Evolutionary conservation across 2,329 filamentous ascomycete species (phyloP), one percentile per base, ranked within the genome.

Genomic region (Chrysoporthe deuterocubensis): DNA sequence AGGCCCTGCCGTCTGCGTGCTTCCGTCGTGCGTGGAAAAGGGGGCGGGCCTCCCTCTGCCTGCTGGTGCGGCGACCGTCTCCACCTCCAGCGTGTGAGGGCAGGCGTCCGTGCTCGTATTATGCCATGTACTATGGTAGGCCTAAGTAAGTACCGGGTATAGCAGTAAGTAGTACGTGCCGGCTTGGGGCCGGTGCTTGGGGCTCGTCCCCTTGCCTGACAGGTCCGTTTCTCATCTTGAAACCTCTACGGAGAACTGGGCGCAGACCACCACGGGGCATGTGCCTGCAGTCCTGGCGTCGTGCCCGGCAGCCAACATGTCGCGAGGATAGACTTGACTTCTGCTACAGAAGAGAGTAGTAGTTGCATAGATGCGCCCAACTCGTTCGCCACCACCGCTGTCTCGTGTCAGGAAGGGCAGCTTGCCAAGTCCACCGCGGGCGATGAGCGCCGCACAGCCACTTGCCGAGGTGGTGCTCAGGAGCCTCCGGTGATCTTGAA

Each of bases 11-110:
- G 4, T 6, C 54, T 18, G 26, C 26, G 26, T 26, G 26, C 26
- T 26, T 26, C 26, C 26, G 42, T 52, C 6, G 37, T 40, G 5
- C 9, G 37, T 40, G 54, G 46, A 65, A 67, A 65, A 67, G 66
- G 66, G 66, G 66, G 66, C 66, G 66, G 66, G 66, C 62, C 56
- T 52, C 48, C 34, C 46, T 32, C 42, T 65, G 40, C 59, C 26
- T 5, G 42, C 54, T 44, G 57, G 54, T 67, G 46, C 59, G 66
- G 57, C 62, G 44, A 52, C 26, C 14, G 50, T 26, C 54, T 37
- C 54, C 54, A 37, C 21, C 54, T 26, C 26, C 14, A 26, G 26
- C 32, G 7, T 14, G 32, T 37, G 7, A 34, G 54, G 21, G 21
- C 21, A 26, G 5, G 21, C 32, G 32, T 37, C 26, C 26, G 54